These are phyloP conservation scores for Schoenoplectus triqueter DNA, from an alignment of 202 grass and related monocot genomes.

Conservation along the genomic window DNA sequence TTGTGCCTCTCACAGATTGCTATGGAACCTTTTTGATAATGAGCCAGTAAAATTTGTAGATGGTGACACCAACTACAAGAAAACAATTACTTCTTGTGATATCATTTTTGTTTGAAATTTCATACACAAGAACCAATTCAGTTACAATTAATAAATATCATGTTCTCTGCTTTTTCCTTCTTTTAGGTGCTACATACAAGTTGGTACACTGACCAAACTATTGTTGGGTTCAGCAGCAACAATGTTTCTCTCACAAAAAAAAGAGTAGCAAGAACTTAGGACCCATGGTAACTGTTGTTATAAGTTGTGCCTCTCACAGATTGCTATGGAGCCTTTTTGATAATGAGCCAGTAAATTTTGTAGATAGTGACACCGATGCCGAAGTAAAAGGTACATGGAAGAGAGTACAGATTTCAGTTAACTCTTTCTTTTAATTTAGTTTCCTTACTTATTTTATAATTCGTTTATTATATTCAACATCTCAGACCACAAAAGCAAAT, in stretches of 20 bases:
- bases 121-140: conserved; percentile 9
- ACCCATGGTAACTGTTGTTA: too few species aligned
- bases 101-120: not conserved
- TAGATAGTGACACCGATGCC: too few species aligned
- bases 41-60: too few species aligned
- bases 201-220: not conserved
- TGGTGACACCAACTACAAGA: not conserved
- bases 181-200: not conserved
- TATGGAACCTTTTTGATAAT: too few species aligned
- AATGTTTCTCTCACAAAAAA: too few species aligned
- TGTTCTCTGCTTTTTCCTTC: not conserved
- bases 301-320: too few species aligned
- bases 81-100: not conserved
- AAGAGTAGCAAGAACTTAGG: too few species aligned
- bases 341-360: too few species aligned
- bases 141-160: not conserved
- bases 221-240: not conserved
- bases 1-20: too few species aligned
- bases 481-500: not conserved
- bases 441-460: not conserved
- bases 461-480: not conserved
- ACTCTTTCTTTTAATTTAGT: conserved; percentile 17
- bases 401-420: not conserved
- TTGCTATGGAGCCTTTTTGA: too few species aligned
- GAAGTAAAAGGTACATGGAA: too few species aligned